A percentile compares a stretch with the other conserved stretches of the same genome.
phyloP scores from a whole-genome alignment of 2,329 filamentous ascomycete species.

The Aspergillus intermedius region DNA sequence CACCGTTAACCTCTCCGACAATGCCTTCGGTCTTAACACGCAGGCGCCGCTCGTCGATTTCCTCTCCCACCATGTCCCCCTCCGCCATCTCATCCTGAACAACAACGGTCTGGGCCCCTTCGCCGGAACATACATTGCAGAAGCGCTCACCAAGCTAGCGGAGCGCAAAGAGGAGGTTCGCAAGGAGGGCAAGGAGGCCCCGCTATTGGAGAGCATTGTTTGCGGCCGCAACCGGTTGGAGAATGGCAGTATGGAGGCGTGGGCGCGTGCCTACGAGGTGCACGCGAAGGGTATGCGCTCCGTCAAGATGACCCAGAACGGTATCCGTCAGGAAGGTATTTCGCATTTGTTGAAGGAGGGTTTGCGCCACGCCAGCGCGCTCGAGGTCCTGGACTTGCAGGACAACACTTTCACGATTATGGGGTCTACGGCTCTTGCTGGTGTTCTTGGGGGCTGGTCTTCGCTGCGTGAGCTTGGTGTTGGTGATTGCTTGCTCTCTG shows the following conservation, averaged over 20 bases:
- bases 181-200: constrained; percentile 58
- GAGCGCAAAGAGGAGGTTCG: constrained; percentile 71
- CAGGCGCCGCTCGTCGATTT: constrained; percentile 90
- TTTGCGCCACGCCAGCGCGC: constrained; percentile 59
- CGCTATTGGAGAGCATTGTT: constrained; percentile 88
- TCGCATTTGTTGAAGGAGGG: constrained; percentile 72
- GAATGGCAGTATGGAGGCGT: constrained; percentile 92
- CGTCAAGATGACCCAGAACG: constrained; percentile 97
- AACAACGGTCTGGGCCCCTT: constrained; percentile 96
- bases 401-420: constrained; percentile 91
- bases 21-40: constrained; percentile 94
- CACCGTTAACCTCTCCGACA: constrained; percentile 94
- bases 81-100: constrained; percentile 92
- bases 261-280: constrained; percentile 79
- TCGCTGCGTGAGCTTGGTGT: constrained; percentile 76
- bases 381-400: constrained; percentile 81
- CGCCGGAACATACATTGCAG: constrained; percentile 80
- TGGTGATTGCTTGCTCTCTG: constrained; percentile 77
- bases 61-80: constrained; percentile 76
- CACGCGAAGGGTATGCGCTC: constrained; percentile 70
- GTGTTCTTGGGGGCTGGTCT: constrained; percentile 67
- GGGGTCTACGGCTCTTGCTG: constrained; percentile 71
- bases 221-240: constrained; percentile 94
- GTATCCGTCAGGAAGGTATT: constrained; percentile 91
- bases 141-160: constrained; percentile 77